Conservation (phyloP, 768 basidiomycete genomes). For the Leccinum ochraceum region DNA sequence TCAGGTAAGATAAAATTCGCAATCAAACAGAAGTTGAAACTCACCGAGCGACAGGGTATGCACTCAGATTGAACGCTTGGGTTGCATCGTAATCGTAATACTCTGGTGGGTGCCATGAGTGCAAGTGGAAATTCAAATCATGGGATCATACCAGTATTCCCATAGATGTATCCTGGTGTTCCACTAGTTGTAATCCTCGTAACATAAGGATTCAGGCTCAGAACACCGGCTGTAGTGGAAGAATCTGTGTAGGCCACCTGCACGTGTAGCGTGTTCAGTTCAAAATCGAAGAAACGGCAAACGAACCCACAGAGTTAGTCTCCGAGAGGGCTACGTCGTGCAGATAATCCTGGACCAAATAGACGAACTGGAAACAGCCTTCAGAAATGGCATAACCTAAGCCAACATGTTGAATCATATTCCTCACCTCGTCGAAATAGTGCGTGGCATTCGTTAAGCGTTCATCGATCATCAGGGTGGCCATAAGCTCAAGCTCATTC, state of each 20-base stretch:
- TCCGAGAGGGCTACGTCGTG: constrained; percentile 46
- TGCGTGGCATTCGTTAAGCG: neutral
- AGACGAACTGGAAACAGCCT: constrained; percentile 40
- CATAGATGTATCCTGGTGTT: constrained; percentile 55
- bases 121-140: neutral
- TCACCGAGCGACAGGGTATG: constrained; percentile 50
- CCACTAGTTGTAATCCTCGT: constrained; percentile 47
- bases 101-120: constrained; percentile 33
- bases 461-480: neutral
- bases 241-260: constrained; percentile 61
- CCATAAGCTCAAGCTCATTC: constrained; percentile 47
- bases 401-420: neutral
- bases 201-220: constrained; percentile 57
- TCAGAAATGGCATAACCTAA: no score
- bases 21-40: constrained; percentile 3
- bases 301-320: constrained; percentile 44
- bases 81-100: constrained; percentile 57
- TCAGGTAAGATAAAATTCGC: neutral
- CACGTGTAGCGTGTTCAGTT: neutral
- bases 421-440: constrained; percentile 45
- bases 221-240: constrained; percentile 56
- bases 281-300: neutral
- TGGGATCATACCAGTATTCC: constrained; percentile 45
- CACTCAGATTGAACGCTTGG: constrained; percentile 53
- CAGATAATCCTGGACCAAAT: constrained; percentile 54